Base-by-base conservation (phyloP, 306 rosid genomes). In the Prunus campanulata region DNA sequence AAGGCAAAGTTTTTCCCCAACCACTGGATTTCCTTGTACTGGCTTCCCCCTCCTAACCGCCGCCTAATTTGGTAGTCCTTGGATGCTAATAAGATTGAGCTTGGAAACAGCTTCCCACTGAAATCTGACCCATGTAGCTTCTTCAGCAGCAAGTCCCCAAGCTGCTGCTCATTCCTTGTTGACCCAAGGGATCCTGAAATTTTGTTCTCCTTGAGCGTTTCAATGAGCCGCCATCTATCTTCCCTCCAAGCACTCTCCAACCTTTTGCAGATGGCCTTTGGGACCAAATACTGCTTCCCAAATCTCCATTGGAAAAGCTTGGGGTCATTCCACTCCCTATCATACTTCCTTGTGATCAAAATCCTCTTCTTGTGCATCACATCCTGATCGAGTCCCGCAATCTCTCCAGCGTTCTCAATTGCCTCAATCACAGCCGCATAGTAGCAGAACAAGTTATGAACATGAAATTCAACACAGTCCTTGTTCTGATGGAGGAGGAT, bases 271-370 rank as follows among this genome's bases (percentile, higher is more conserved):
- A 96, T 90, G 25, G 79, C 93, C 18, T 79, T 80, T 20, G 94
- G 84, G 29, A 96, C 89, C 87, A 96, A 81, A 80, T 96, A 96
- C 80, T 96, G 99, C 77, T 88, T 93, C 77, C 99, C 99, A 39
- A 87, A 96, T 83, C 87, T 85, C 98, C 97, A 91, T 1, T 90
- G 90, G 76, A 96, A 96, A 74, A 96, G 93, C 63, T 81, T 81
- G 0, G 87, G 88, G 62, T 93, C 99, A 70, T 89, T 91, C 99
- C 97, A 96, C 63, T 87, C 96, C 72, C 24, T 71, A 47, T 88
- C 93, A 47, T 96, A 96, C 66, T 96, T 96, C 75, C 85, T 86
- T 6, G 11, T 24, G 2, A 87, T 68, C 84, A 91, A 77, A 8
- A 91, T 44, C 72, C 83, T 89, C 81, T 86, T 93, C 93, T 90